Conservation (phyloP, 108 stramenopile species). For the Epithemia pelagica region DNA sequence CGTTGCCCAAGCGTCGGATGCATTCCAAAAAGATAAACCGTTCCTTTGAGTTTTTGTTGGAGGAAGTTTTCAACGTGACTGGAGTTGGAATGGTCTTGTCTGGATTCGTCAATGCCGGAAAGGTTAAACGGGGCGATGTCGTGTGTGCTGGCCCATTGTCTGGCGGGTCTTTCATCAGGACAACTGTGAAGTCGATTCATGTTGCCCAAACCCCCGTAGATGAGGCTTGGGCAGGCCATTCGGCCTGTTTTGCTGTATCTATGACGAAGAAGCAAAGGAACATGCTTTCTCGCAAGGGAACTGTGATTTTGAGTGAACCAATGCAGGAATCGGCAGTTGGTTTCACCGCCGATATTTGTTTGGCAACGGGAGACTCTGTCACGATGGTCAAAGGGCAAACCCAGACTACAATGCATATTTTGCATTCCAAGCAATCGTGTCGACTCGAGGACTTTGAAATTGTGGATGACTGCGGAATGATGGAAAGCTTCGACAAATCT, state of each 20-base stretch:
- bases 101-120: slow-evolving; percentile 82
- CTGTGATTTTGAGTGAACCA: slow-evolving; percentile 62
- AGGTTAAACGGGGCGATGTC: slow-evolving; percentile 57
- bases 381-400: slow-evolving; percentile 57
- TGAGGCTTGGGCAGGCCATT: slow-evolving; percentile 73
- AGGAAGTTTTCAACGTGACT: slow-evolving; percentile 80
- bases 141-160: slow-evolving; percentile 80
- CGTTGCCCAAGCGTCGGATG: slow-evolving; percentile 72
- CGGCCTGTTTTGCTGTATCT: slow-evolving; percentile 72
- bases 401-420: slow-evolving; percentile 79
- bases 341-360: slow-evolving; percentile 89
- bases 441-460: slow-evolving; percentile 70
- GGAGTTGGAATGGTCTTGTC: slow-evolving; percentile 79
- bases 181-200: slow-evolving; percentile 80
- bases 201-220: slow-evolving; percentile 68
- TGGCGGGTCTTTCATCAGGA: slow-evolving; percentile 75
- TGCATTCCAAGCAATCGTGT: slow-evolving; percentile 77
- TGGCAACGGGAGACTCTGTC: slow-evolving; percentile 68
- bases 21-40: slow-evolving; percentile 79
- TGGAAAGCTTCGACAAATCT: slow-evolving; percentile 5
- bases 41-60: slow-evolving; percentile 75
- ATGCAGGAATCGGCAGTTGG: slow-evolving; percentile 61
- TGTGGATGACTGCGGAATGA: slow-evolving; percentile 49
- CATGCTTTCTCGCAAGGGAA: slow-evolving; percentile 64
- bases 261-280: slow-evolving; percentile 70